Conservation (phyloP, 192 early-diverging fungal genomes). For the Linnemannia schmuckeri region DNA sequence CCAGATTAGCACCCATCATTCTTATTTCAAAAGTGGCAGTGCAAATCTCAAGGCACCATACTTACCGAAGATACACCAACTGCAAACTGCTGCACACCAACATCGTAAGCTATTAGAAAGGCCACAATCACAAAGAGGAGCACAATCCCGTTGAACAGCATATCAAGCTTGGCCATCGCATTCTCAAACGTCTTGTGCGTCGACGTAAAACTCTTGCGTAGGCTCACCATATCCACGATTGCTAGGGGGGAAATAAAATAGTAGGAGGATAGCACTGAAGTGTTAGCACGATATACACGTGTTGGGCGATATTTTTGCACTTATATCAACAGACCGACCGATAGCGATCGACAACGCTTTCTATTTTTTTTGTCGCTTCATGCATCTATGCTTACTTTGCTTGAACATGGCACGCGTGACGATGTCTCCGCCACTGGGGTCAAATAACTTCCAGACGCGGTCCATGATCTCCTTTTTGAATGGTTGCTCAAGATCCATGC, state of each 20-base stretch:
- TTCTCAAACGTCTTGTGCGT: slow-evolving; percentile 53
- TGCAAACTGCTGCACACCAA: slow-evolving; percentile 48
- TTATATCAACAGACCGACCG: not conserved
- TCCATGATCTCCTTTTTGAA: slow-evolving; percentile 50
- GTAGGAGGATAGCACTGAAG: not conserved
- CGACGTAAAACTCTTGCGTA: slow-evolving; percentile 44
- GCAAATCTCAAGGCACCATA: not conserved
- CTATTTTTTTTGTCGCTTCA: not conserved
- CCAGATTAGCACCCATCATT: not conserved
- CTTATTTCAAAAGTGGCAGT: not conserved
- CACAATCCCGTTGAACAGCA: slow-evolving; percentile 33
- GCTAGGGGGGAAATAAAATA: not conserved
- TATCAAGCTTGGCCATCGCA: slow-evolving; percentile 47
- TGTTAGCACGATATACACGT: not conserved
- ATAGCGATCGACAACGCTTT: not conserved
- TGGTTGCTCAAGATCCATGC: slow-evolving; percentile 29
- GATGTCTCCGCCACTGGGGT: slow-evolving; percentile 23
- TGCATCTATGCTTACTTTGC: slow-evolving; percentile 16
- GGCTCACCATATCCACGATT: slow-evolving; percentile 50
- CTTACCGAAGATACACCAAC: slow-evolving; percentile 47
- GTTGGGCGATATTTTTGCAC: not conserved
- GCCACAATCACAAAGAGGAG: slow-evolving; percentile 35
- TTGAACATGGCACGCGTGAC: slow-evolving; percentile 50
- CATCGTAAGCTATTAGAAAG: slow-evolving; percentile 39
- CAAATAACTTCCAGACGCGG: slow-evolving; percentile 42